These are phyloP conservation scores for Dictyostelium purpureum DNA, from an alignment of 78 protist genomes.

Conservation along the genomic window DNA sequence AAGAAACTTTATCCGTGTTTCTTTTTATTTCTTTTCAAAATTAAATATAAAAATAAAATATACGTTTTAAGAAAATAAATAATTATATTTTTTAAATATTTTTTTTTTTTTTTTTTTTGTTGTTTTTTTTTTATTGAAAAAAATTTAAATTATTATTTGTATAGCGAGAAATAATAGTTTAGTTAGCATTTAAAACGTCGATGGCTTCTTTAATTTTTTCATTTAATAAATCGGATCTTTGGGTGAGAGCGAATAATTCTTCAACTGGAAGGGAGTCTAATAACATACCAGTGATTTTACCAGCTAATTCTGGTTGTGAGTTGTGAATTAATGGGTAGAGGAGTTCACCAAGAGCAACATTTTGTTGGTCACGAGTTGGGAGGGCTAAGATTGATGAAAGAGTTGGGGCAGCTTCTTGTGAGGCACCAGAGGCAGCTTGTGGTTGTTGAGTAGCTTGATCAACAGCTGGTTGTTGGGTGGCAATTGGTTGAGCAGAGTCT, in stretches of 20 bases:
- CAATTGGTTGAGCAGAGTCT: conserved; percentile 16
- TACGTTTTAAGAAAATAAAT: too few relatives aligned
- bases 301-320: conserved; percentile 79
- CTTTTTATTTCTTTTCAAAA: too few relatives aligned
- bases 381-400: conserved; percentile 11
- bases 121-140: too few relatives aligned
- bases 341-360: conserved; percentile 72
- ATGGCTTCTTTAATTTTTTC: conserved; percentile 85
- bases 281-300: conserved; percentile 91
- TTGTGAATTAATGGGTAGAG: conserved; percentile 82
- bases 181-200: conserved; percentile 39
- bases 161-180: neutral
- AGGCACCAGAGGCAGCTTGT: conserved; percentile 5
- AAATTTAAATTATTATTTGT: neutral
- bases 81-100: too few relatives aligned
- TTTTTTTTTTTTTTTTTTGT: too few relatives aligned
- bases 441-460: neutral
- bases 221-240: conserved; percentile 41
- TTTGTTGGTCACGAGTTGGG: conserved; percentile 75
- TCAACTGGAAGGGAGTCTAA: conserved; percentile 77
- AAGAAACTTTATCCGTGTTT: too few relatives aligned
- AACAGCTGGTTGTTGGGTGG: neutral
- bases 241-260: conserved; percentile 72
- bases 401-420: conserved; percentile 38
- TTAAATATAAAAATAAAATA: too few relatives aligned